A percentile compares a stretch with the other conserved stretches of the same genome.
These are phyloP conservation scores for Plantago rigida DNA, from an alignment of 305 asterid genomes.

Conservation along the genomic window DNA sequence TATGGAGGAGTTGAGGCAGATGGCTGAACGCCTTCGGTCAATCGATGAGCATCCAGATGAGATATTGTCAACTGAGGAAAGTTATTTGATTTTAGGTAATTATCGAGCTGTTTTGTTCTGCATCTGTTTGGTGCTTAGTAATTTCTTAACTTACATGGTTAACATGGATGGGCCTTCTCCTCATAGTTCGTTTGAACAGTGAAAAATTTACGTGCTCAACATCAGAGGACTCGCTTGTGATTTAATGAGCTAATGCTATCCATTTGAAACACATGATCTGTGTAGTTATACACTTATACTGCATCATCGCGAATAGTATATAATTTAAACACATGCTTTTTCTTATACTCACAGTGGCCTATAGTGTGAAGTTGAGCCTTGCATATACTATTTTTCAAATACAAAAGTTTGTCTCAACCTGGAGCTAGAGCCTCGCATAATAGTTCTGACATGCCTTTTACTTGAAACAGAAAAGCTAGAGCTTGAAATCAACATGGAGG, in stretches of 20 bases:
- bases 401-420: too few relatives aligned
- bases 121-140: background rate
- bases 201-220: too few relatives aligned
- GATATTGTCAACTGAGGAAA: conserved; percentile 46
- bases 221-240: background rate
- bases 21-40: conserved; percentile 59
- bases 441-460: background rate
- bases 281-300: background rate
- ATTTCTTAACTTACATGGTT: background rate
- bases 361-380: too few relatives aligned
- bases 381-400: too few relatives aligned
- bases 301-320: too few relatives aligned
- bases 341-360: too few relatives aligned
- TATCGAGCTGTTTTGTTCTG: background rate
- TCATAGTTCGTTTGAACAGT: background rate
- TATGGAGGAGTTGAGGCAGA: conserved; percentile 56
- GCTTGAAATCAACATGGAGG: conserved; percentile 41
- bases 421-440: background rate
- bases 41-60: conserved; percentile 53
- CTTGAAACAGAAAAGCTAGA: conserved; percentile 44
- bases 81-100: conserved; percentile 53
- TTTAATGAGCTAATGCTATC: background rate
- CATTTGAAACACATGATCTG: background rate
- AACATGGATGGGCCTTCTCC: background rate
- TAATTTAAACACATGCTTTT: too few relatives aligned